Base-by-base conservation (phyloP, 108 stramenopile species). In the Hondaea fermentalgiana region DNA sequence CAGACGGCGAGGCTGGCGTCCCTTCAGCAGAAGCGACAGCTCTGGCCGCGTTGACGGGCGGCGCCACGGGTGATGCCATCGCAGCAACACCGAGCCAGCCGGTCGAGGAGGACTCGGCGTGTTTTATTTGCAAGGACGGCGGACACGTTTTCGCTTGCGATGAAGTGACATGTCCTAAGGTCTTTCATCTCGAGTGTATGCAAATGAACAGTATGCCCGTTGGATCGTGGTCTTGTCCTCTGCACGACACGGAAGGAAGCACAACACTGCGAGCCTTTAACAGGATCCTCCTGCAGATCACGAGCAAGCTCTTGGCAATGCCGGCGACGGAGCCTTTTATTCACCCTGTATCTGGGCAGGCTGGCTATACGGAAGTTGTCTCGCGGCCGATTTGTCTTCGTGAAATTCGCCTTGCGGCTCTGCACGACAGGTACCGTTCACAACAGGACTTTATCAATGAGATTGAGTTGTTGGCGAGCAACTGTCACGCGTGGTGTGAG, bases 121-220 rank as follows among this genome's bases (percentile, higher is more conserved):
- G 76, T 45, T 83, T 83, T 3, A 53, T 83, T 23, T 83, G 76
- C 51, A 47, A 53, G 45, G 76, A 83, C 28, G 76, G 76, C 51
- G 76, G 76, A 6, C 49, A 83, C 25, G 76, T 83, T 14, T 83
- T 83, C 51, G 76, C 51, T 14, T 83, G 76, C 76, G 76, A 83
- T 53, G 51, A 53, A 6, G 23, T 28, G 1, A 83, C 51, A 16
- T 83, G 76, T 45, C 51, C 76, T 8, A 47, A 53, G 76, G 76
- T 83, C 25, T 83, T 53, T 23, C 76, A 83, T 3, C 51, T 53
- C 1, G 76, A 83, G 6, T 83, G 76, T 23, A 47, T 83, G 45
- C 76, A 53, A 23, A 47, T 83, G 45, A 16, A 6, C 6, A 83
- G 45, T 12, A 53, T 83, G 45, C 76, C 76, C 6, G 17, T 25